These are phyloP conservation scores for Scedosporium boydii DNA, from an alignment of 2,329 filamentous ascomycete species.

Conservation along the genomic window DNA sequence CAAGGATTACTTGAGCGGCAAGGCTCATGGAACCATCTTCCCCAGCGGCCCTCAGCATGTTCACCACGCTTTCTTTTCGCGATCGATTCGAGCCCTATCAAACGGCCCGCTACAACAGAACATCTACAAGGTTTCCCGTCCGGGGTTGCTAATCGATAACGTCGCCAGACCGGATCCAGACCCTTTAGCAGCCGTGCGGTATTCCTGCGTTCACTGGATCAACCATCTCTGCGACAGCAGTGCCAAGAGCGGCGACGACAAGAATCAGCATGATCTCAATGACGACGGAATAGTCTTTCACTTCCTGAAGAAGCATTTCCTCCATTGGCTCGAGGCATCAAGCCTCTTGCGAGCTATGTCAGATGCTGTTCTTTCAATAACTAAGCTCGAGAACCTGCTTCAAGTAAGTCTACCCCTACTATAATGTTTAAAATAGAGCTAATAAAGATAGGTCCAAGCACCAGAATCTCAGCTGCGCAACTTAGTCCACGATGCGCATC, in stretches of 20 bases:
- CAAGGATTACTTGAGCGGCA: constrained; percentile 26
- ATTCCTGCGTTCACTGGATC: constrained; percentile 22
- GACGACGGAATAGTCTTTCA: no score
- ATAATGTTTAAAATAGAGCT: no score
- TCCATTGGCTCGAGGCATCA: no score
- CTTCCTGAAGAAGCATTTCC: no score
- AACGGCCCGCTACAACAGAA: constrained; percentile 21
- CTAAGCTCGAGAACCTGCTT: no score
- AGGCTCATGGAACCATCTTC: constrained; percentile 17
- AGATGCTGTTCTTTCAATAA: no score
- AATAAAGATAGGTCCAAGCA: no score
- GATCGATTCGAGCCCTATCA: constrained; percentile 23
- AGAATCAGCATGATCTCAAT: no score
- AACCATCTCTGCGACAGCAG: constrained; percentile 17
- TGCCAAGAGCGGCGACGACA: neutral
- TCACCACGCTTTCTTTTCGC: constrained; percentile 22
- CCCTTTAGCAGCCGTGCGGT: constrained; percentile 13
- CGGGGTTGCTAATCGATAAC: constrained; percentile 15
- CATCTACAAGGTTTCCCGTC: constrained; percentile 21
- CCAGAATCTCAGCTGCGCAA: constrained; percentile 2
- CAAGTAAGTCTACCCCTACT: no score
- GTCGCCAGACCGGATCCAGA: constrained; percentile 9
- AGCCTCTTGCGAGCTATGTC: no score
- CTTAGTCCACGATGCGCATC: constrained; percentile 17
- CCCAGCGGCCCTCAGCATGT: constrained; percentile 14